Evolutionary conservation across 257 asterid species (phyloP).

Genomic region (Solanum acaule): DNA sequence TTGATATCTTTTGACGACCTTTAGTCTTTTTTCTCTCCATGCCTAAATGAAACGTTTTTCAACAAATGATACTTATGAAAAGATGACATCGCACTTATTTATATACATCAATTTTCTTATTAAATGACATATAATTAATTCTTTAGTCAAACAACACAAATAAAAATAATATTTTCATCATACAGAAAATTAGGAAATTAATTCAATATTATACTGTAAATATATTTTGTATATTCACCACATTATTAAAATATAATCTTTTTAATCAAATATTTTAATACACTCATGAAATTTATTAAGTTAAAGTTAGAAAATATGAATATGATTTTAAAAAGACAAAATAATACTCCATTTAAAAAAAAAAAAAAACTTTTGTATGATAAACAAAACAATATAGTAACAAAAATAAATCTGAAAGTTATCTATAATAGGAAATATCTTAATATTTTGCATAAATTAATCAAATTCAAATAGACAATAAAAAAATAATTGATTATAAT

Average conservation of each 20-base stretch:
- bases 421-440: too few species aligned
- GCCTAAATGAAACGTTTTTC: neutral
- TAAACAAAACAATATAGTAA: too few species aligned
- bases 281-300: neutral
- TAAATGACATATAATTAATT: neutral
- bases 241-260: neutral
- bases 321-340: neutral
- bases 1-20: constrained; percentile 28
- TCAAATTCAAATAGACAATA: too few species aligned
- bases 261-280: neutral
- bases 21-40: constrained; percentile 12
- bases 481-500: too few species aligned
- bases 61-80: neutral
- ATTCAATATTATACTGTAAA: neutral
- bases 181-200: neutral
- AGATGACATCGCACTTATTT: neutral
- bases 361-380: too few species aligned
- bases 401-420: too few species aligned
- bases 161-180: neutral
- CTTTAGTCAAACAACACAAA: neutral
- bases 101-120: neutral
- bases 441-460: too few species aligned
- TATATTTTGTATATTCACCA: neutral
- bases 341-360: too few species aligned
- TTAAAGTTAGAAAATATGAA: neutral